phyloP scores from a whole-genome alignment of 306 rosid genomes.

The Sesbania bispinosa region DNA sequence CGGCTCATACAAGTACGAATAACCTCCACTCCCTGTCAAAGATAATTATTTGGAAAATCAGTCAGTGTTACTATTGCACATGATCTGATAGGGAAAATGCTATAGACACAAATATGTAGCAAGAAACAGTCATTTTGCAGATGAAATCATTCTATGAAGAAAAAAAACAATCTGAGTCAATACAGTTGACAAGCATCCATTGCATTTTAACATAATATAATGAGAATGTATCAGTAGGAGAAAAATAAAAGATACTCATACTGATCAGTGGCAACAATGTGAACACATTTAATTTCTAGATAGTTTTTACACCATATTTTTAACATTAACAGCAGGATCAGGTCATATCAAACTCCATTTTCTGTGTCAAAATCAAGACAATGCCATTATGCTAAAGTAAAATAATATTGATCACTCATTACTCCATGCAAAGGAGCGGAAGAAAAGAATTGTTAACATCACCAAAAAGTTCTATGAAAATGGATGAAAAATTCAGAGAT shows the following conservation, averaged over 20 bases:
- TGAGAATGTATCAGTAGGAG: background rate
- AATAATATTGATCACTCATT: background rate
- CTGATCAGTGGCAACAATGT: background rate
- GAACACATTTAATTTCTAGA: background rate
- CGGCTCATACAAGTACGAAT: slow-evolving; percentile 96
- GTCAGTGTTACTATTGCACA: background rate
- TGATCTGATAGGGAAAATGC: background rate
- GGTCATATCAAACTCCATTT: slow-evolving; percentile 5
- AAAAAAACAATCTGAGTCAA: background rate
- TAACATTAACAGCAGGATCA: slow-evolving; percentile 2
- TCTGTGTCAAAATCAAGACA: background rate
- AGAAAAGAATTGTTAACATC: background rate
- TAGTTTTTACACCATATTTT: background rate
- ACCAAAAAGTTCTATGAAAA: background rate
- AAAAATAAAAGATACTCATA: background rate
- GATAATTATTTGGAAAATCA: slow-evolving; percentile 31
- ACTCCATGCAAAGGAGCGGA: background rate
- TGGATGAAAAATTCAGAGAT: background rate
- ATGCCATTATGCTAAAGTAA: no score
- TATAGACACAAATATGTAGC: background rate
- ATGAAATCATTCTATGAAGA: background rate
- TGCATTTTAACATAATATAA: background rate
- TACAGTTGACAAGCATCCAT: background rate
- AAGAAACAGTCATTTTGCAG: background rate
- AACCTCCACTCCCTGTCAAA: slow-evolving; percentile 88